Conservation (phyloP, 140 eudicot genomes). For the Oenanthe javanica region DNA sequence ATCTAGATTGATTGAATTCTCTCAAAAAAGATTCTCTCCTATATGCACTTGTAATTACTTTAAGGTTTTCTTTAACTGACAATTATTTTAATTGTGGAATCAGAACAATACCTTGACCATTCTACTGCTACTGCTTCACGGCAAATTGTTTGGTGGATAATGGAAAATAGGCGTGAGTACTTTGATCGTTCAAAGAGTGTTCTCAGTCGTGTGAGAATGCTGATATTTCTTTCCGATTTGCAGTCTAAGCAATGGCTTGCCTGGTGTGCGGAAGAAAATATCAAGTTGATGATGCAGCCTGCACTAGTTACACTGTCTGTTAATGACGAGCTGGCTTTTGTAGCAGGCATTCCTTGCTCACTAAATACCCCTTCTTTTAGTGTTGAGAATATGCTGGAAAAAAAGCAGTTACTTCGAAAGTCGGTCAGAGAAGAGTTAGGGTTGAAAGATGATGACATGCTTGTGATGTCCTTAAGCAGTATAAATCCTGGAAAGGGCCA, state of each 20-base stretch:
- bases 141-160: slow-evolving; percentile 95
- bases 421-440: slow-evolving; percentile 94
- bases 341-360: slow-evolving; percentile 79
- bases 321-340: slow-evolving; percentile 89
- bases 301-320: slow-evolving; percentile 78
- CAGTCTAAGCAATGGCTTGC: slow-evolving; percentile 91
- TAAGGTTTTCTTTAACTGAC: not conserved
- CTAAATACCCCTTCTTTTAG: slow-evolving; percentile 79
- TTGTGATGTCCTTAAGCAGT: slow-evolving; percentile 81
- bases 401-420: slow-evolving; percentile 42
- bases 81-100: slow-evolving; percentile 8
- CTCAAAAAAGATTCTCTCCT: not conserved
- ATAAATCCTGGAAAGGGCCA: slow-evolving; percentile 98
- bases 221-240: slow-evolving; percentile 66
- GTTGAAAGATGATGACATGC: slow-evolving; percentile 72
- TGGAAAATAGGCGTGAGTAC: slow-evolving; percentile 95
- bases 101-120: slow-evolving; percentile 80
- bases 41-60: not conserved
- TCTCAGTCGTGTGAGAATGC: slow-evolving; percentile 72
- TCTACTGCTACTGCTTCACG: slow-evolving; percentile 70
- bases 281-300: slow-evolving; percentile 48
- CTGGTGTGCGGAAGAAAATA: slow-evolving; percentile 90
- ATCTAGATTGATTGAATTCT: not conserved
- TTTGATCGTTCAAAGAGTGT: slow-evolving; percentile 76
- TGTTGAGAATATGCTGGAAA: slow-evolving; percentile 68